Evolutionary conservation across 1,284 basidiomycete species (phyloP).

Genomic region (Marasmius tenuissimus): DNA sequence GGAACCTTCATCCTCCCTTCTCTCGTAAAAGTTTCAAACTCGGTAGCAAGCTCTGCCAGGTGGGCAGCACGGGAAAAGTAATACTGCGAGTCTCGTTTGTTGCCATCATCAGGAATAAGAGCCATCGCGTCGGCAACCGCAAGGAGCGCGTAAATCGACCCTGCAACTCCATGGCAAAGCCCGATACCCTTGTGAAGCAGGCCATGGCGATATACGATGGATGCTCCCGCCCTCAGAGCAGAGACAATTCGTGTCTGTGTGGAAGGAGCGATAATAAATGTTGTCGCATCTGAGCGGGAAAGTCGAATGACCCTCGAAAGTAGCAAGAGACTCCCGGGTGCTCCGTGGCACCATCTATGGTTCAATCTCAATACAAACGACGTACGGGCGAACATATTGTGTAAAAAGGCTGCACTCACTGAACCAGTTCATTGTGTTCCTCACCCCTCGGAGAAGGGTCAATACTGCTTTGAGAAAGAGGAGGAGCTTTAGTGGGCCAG

Average conservation of each 20-base stretch:
- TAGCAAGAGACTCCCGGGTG: constrained; percentile 47
- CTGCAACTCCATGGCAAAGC: constrained; percentile 56
- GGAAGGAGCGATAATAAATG: constrained; percentile 12
- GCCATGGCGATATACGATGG: constrained; percentile 46
- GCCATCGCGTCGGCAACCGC: constrained; percentile 38
- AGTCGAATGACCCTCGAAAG: constrained; percentile 40
- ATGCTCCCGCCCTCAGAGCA: constrained; percentile 38
- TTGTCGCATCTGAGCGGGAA: constrained; percentile 15
- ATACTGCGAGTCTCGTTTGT: constrained; percentile 10
- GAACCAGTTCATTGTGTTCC: constrained; percentile 39
- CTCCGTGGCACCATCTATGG: constrained; percentile 59
- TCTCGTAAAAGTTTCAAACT: constrained; percentile 31
- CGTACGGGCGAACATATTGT: neutral
- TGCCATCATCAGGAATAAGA: neutral
- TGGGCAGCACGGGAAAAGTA: constrained; percentile 43
- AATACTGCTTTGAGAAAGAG: constrained; percentile 17
- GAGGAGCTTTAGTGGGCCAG: constrained; percentile 46
- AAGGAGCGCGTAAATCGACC: constrained; percentile 51
- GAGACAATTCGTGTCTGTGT: constrained; percentile 20
- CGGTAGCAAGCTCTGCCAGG: constrained; percentile 43
- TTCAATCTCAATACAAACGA: neutral
- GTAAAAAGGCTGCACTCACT: constrained; percentile 32
- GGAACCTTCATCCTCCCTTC: constrained; percentile 43
- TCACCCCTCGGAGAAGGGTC: constrained; percentile 1
- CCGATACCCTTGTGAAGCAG: constrained; percentile 55